A percentile compares a stretch with the other conserved stretches of the same genome.
Evolutionary conservation across 495 filamentous ascomycete genomes (phyloP).

Genomic region (Cercophora sp.): DNA sequence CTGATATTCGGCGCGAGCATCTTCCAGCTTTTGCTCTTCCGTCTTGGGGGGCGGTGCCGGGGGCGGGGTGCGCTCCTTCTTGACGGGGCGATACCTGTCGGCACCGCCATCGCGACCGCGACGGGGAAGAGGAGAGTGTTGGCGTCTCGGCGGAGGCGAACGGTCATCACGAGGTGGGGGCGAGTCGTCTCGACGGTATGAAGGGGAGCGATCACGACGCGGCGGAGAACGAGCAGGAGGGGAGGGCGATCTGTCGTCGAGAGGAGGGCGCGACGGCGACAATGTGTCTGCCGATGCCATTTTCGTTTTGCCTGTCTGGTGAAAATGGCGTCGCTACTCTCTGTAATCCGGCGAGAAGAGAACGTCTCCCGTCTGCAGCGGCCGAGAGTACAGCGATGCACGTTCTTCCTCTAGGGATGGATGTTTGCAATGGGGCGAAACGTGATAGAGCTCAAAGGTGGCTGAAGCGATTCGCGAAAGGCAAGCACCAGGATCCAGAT

Average conservation of each 20-base stretch:
- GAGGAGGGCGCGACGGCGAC: constrained; percentile 21
- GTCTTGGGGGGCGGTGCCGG: constrained; percentile 58
- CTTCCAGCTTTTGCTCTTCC: constrained; percentile 73
- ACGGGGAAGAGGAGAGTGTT: constrained; percentile 22
- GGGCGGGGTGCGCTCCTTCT: constrained; percentile 39
- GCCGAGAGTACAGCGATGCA: background rate
- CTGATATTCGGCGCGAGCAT: constrained; percentile 86
- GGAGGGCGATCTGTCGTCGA: constrained; percentile 13
- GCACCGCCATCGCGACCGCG: constrained; percentile 43
- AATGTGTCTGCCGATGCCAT: constrained; percentile 26
- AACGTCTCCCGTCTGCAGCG: too few species aligned
- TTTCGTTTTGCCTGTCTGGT: background rate
- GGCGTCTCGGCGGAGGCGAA: constrained; percentile 25
- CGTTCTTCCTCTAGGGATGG: too few species aligned
- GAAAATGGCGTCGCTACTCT: background rate
- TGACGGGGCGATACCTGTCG: constrained; percentile 40
- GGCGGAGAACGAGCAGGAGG: constrained; percentile 1
- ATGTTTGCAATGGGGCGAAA: too few species aligned
- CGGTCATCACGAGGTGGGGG: constrained; percentile 17
- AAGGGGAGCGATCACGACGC: constrained; percentile 8
- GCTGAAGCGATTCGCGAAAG: too few species aligned
- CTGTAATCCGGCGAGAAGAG: too few species aligned
- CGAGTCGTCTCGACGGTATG: constrained; percentile 1
- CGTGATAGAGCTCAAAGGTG: too few species aligned
- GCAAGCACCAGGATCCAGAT: too few species aligned